A percentile compares a stretch with the other conserved stretches of the same genome.
phyloP scores from a whole-genome alignment of 345 rosid genomes.

The Arabidopsis suecica region DNA sequence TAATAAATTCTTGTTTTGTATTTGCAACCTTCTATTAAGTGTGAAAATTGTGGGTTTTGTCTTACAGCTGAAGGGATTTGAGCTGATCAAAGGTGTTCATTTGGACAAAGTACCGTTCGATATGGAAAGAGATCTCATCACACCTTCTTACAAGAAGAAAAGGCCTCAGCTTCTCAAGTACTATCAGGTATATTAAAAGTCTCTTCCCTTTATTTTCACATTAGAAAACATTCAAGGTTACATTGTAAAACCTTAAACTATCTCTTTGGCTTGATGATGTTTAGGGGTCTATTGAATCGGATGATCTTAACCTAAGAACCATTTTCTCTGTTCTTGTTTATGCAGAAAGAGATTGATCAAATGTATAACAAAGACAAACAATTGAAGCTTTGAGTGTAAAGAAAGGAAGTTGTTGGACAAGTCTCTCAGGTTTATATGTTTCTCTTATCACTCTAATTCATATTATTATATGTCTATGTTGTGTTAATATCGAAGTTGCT shows the following conservation, averaged over 20 bases:
- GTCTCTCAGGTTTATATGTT: background rate
- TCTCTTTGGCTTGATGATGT: background rate
- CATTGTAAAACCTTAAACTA: background rate
- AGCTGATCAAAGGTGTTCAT: conserved; percentile 76
- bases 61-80: conserved; percentile 88
- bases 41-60: conserved; percentile 1
- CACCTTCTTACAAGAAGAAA: conserved; percentile 96
- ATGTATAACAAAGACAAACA: conserved; percentile 67
- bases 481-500: conserved; percentile 14
- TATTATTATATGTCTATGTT: conserved; percentile 15
- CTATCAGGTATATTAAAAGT: conserved; percentile 63
- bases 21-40: background rate
- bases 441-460: conserved; percentile 4
- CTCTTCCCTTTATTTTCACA: background rate
- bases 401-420: conserved; percentile 15
- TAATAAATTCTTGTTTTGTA: background rate
- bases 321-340: background rate
- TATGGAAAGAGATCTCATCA: conserved; percentile 84
- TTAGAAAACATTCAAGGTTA: conserved; percentile 15
- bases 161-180: conserved; percentile 86
- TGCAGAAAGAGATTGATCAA: conserved; percentile 67
- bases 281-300: background rate
- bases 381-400: conserved; percentile 31
- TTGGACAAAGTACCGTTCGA: conserved; percentile 88
- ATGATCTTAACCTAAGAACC: background rate